Evolutionary conservation across 371 early-diverging fungal species (phyloP).

Genomic region (Nosema muscidifuracis): DNA sequence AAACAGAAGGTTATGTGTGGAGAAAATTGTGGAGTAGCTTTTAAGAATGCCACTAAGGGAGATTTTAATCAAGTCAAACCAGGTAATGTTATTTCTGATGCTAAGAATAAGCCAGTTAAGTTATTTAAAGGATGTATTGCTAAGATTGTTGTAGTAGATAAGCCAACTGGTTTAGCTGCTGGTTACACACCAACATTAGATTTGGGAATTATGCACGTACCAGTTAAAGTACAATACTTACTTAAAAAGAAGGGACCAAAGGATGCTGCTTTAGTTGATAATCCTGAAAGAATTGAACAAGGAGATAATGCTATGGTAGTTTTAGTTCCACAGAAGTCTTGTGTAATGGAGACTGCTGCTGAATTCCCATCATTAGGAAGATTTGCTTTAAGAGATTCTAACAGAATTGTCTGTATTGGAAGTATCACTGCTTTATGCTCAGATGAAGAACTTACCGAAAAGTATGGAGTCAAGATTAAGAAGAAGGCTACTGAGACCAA

Average conservation of each 20-base stretch:
- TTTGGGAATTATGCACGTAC: constrained; percentile 55
- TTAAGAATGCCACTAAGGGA: constrained; percentile 43
- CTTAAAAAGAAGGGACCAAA: constrained; percentile 30
- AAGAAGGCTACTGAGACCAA: no score
- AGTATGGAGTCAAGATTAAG: constrained; percentile 12
- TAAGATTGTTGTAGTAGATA: constrained; percentile 43
- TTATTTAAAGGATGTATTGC: constrained; percentile 37
- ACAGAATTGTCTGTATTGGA: constrained; percentile 56
- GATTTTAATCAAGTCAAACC: constrained; percentile 50
- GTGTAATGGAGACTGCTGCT: constrained; percentile 49
- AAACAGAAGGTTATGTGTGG: constrained; percentile 48
- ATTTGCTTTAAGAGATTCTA: constrained; percentile 61
- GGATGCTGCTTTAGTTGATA: constrained; percentile 10
- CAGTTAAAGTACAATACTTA: constrained; percentile 48
- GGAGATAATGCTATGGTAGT: constrained; percentile 40
- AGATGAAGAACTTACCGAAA: constrained; percentile 30
- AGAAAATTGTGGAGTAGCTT: constrained; percentile 59
- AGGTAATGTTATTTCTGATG: constrained; percentile 55
- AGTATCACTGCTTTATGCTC: constrained; percentile 39
- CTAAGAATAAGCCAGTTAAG: constrained; percentile 35
- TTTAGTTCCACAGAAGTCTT: constrained; percentile 56
- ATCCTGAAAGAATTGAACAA: constrained; percentile 31
- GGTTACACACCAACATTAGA: constrained; percentile 61
- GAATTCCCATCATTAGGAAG: constrained; percentile 55
- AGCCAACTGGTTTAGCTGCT: constrained; percentile 44